Evolutionary conservation across 257 asterid species (phyloP), one percentile per base, ranked within the genome.

Genomic region (Solanum pennellii): DNA sequence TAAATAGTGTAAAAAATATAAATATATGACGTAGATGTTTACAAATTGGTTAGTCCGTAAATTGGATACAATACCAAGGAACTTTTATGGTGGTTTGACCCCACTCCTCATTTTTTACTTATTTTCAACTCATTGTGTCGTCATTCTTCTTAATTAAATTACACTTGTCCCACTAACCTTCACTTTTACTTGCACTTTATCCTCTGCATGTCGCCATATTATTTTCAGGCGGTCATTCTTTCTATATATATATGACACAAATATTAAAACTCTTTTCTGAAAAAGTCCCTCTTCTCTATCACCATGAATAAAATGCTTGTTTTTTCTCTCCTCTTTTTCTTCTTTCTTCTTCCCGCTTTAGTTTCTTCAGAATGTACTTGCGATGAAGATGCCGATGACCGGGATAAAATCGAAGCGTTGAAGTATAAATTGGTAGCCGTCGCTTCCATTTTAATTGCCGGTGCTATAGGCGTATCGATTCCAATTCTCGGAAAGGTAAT

Each of bases 381-480:
- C 10, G 83, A 47, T 12, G 72, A 73, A 9, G 88, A 56, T 14
- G 7, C 27, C 3, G 73, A 66, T 2, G 87, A 31, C 12, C 44
- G 29, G 3, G 11, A 89, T 16, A 84, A 9, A 52, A 79, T 15
- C 12, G 60, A 83, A 74, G 89, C 88, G 7, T 44, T 87, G 4
- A 87, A 76, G 60, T 89, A 89, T 29, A 89, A 89, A 41, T 12
- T 84, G 25, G 89, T 49, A 41, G 88, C 89, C n/a, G 88, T 84
- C 0, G 87, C 82, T 31, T 87, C 89, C 0, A 89, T 89, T 49
- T 56, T 89, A 5, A 18, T 59, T 4, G 88, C 85, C 0, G 83
- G 89, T 1, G 41, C 68, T 7, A 14, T 89, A 4, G 89, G 91
- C 0, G 89, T 89, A 49, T 85, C 41, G 21, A n/a, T 89, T 5